Conservation (phyloP, 495 filamentous ascomycete genomes). For the Hypoxylon rickii region DNA sequence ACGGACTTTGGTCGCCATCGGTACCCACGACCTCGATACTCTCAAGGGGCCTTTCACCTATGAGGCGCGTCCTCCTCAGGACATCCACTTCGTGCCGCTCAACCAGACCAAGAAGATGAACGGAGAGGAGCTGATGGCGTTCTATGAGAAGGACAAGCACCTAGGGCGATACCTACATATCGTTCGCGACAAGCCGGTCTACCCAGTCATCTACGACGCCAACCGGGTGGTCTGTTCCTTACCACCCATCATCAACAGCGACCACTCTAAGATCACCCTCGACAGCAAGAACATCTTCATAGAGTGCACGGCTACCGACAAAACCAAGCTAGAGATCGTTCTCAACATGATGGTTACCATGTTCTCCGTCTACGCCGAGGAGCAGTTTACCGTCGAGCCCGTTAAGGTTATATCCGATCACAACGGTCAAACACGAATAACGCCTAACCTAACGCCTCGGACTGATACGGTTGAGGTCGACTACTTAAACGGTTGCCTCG, state of each 20-base stretch:
- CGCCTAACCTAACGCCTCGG: slow-evolving; percentile 77
- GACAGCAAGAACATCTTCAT: slow-evolving; percentile 93
- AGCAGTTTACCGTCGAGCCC: slow-evolving; percentile 91
- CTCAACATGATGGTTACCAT: slow-evolving; percentile 93
- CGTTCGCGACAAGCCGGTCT: slow-evolving; percentile 89
- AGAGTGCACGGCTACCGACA: slow-evolving; percentile 95
- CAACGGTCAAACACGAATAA: slow-evolving; percentile 79
- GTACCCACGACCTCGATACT: slow-evolving; percentile 94
- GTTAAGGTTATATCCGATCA: slow-evolving; percentile 88
- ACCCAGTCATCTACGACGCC: slow-evolving; percentile 94
- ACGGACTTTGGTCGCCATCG: slow-evolving; percentile 91
- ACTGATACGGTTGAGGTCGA: slow-evolving; percentile 79
- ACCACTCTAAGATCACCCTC: slow-evolving; percentile 93
- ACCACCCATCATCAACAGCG: slow-evolving; percentile 95
- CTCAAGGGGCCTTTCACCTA: slow-evolving; percentile 96
- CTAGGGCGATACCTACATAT: slow-evolving; percentile 80
- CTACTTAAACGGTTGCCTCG: slow-evolving; percentile 92
- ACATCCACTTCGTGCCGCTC: slow-evolving; percentile 87
- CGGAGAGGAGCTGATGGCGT: slow-evolving; percentile 86
- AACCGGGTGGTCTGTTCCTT: slow-evolving; percentile 88
- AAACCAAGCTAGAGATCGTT: slow-evolving; percentile 95
- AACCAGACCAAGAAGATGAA: slow-evolving; percentile 90
- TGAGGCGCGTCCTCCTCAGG: slow-evolving; percentile 86
- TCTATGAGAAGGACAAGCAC: slow-evolving; percentile 81
- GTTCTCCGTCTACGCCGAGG: slow-evolving; percentile 91